phyloP scores from a whole-genome alignment of 2,329 filamentous ascomycete species.

The Venturia oleaginea region DNA sequence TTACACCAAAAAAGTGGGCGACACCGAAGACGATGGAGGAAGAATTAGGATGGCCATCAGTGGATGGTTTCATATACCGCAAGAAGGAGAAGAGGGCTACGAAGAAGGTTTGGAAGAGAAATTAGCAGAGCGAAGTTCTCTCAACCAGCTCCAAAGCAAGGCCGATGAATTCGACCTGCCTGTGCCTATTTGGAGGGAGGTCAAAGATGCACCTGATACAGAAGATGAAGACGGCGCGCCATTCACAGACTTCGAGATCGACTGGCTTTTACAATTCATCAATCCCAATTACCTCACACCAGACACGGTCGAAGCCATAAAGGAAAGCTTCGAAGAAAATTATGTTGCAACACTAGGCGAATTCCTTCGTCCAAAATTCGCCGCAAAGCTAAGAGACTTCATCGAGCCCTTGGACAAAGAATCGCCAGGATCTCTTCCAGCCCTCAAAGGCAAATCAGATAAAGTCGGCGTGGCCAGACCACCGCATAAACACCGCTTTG shows the following conservation, averaged over 20 bases:
- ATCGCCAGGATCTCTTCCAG: constrained; percentile 23
- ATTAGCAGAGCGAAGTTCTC: constrained; percentile 77
- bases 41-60: constrained; percentile 94
- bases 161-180: constrained; percentile 84
- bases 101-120: constrained; percentile 81
- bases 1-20: constrained; percentile 55
- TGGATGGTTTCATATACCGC: constrained; percentile 98
- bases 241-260: constrained; percentile 71
- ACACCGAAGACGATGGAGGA: constrained; percentile 57
- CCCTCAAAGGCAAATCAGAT: constrained; percentile 32
- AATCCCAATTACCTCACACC: constrained; percentile 85
- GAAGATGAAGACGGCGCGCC: constrained; percentile 45
- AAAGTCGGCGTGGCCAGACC: constrained; percentile 62
- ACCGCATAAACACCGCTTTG: constrained; percentile 89
- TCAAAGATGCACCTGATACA: constrained; percentile 18
- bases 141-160: constrained; percentile 84
- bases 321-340: constrained; percentile 69
- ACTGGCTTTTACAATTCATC: constrained; percentile 86
- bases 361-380: constrained; percentile 72
- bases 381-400: constrained; percentile 59
- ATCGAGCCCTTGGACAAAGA: constrained; percentile 41
- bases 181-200: constrained; percentile 47
- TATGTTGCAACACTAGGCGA: constrained; percentile 75
- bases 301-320: constrained; percentile 76
- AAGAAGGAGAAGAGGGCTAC: constrained; percentile 86